Evolutionary conservation across 31 red algal species (phyloP).

Genomic region (Endocladia muricata): DNA sequence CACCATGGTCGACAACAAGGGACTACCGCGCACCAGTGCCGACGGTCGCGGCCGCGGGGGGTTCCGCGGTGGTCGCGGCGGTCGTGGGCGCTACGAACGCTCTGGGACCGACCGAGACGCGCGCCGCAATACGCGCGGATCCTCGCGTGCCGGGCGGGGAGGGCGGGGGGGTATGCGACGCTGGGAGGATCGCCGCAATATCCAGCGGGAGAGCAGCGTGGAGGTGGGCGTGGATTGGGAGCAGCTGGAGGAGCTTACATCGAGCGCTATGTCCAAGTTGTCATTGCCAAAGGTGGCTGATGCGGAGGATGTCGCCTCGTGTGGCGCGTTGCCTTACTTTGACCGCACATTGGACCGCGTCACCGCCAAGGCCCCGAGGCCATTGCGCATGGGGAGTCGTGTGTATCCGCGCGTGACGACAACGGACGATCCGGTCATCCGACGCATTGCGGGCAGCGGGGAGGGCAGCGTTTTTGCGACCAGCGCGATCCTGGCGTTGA

Average conservation of each 20-base stretch:
- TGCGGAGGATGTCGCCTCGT: slow-evolving; percentile 65
- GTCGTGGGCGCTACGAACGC: slow-evolving; percentile 51
- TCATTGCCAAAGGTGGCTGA: slow-evolving; percentile 11
- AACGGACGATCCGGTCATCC: slow-evolving; percentile 90
- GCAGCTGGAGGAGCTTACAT: slow-evolving; percentile 83
- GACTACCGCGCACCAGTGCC: slow-evolving; percentile 27
- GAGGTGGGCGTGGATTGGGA: slow-evolving; percentile 86
- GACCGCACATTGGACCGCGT: slow-evolving; percentile 88
- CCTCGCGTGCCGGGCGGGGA: slow-evolving; percentile 3
- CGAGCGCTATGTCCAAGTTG: slow-evolving; percentile 76
- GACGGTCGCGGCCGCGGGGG: slow-evolving; percentile 49
- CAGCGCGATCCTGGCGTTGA: slow-evolving; percentile 74
- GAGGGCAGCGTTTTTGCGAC: slow-evolving; percentile 92
- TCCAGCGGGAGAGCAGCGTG: slow-evolving; percentile 71
- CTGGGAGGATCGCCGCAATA: slow-evolving; percentile 82
- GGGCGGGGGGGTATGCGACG: slow-evolving; percentile 42
- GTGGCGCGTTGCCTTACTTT: slow-evolving; percentile 81
- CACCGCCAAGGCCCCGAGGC: slow-evolving; percentile 64
- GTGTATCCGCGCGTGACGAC: slow-evolving; percentile 85
- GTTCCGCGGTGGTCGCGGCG: slow-evolving; percentile 52
- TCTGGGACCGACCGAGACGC: slow-evolving; percentile 41
- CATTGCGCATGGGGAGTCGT: slow-evolving; percentile 37
- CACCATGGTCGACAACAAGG: slow-evolving; percentile 75
- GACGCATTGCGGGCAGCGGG: slow-evolving; percentile 72
- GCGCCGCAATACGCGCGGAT: slow-evolving; percentile 37